Evolutionary conservation across 768 basidiomycete species (phyloP).

Genomic region (Amanita phalloides): DNA sequence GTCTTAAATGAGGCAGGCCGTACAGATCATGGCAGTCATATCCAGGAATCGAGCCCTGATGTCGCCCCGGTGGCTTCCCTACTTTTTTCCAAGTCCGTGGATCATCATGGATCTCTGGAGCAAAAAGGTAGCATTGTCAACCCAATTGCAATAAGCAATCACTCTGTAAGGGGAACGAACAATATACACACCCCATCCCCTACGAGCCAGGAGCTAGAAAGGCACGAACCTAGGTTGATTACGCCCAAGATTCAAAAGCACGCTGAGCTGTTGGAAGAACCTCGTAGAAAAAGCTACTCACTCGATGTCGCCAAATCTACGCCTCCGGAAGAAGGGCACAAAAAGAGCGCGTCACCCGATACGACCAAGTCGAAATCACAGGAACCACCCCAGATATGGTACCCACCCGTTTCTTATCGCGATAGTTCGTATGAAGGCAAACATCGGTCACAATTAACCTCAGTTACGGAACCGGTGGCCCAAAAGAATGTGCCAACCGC

Average conservation of each 20-base stretch:
- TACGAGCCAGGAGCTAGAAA: background rate
- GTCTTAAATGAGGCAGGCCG: background rate
- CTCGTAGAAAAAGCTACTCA: background rate
- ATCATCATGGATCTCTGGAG: background rate
- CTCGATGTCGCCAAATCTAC: background rate
- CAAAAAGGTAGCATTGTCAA: background rate
- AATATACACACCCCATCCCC: background rate
- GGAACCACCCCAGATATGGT: slow-evolving; percentile 27
- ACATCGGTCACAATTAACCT: slow-evolving; percentile 17
- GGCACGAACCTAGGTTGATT: slow-evolving; percentile 1
- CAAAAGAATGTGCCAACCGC: background rate
- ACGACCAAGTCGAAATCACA: slow-evolving; percentile 32
- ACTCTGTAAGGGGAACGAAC: background rate
- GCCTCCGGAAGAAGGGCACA: slow-evolving; percentile 1
- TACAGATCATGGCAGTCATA: background rate
- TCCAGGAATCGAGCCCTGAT: background rate
- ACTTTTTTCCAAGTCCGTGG: background rate
- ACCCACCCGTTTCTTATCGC: slow-evolving; percentile 4
- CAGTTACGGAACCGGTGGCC: background rate
- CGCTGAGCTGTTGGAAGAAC: background rate
- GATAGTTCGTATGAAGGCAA: slow-evolving; percentile 22
- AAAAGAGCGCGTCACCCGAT: slow-evolving; percentile 35
- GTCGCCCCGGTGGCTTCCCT: background rate
- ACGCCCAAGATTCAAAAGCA: background rate
- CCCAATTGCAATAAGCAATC: background rate